Conservation (phyloP, 139 green algal genomes). For the Chlamydomonas schloesseri region DNA sequence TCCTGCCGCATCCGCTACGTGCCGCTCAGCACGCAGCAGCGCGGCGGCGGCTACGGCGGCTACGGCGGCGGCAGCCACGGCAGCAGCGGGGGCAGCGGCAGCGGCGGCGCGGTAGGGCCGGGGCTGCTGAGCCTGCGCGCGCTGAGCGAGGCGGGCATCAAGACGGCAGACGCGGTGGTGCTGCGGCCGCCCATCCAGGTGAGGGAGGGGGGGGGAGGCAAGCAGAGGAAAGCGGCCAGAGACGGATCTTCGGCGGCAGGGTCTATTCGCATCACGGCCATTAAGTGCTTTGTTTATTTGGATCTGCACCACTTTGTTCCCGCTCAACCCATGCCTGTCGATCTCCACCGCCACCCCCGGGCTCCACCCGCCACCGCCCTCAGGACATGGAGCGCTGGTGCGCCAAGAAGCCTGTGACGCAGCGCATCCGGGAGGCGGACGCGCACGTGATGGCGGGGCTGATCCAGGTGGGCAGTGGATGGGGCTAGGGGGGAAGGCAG, state of each 20-base stretch:
- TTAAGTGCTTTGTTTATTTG: too few relatives aligned
- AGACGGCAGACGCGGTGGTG: slow-evolving; percentile 63
- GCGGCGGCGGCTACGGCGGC: not conserved
- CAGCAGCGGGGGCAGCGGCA: too few relatives aligned
- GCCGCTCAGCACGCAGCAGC: not conserved
- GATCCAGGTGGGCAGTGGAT: slow-evolving; percentile 42
- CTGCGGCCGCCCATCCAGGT: slow-evolving; percentile 40
- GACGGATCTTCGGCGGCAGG: too few relatives aligned
- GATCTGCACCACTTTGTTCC: too few relatives aligned
- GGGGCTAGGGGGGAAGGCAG: not conserved
- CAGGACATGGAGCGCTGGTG: slow-evolving; percentile 41
- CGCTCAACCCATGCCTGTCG: too few relatives aligned
- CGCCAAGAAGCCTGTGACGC: slow-evolving; percentile 17
- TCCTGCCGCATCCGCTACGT: slow-evolving; percentile 51
- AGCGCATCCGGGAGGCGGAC: slow-evolving; percentile 49
- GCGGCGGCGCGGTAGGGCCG: too few relatives aligned
- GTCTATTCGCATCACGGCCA: too few relatives aligned
- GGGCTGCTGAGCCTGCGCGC: not conserved
- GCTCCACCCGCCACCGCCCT: too few relatives aligned
- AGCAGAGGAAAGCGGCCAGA: too few relatives aligned
- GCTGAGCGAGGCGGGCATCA: slow-evolving; percentile 64
- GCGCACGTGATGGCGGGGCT: slow-evolving; percentile 50
- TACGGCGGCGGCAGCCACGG: not conserved
- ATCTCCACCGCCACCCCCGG: too few relatives aligned
- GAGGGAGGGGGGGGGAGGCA: not conserved